phyloP scores from a whole-genome alignment of 2,329 filamentous ascomycete genomes.

The Botrytis byssoidea region DNA sequence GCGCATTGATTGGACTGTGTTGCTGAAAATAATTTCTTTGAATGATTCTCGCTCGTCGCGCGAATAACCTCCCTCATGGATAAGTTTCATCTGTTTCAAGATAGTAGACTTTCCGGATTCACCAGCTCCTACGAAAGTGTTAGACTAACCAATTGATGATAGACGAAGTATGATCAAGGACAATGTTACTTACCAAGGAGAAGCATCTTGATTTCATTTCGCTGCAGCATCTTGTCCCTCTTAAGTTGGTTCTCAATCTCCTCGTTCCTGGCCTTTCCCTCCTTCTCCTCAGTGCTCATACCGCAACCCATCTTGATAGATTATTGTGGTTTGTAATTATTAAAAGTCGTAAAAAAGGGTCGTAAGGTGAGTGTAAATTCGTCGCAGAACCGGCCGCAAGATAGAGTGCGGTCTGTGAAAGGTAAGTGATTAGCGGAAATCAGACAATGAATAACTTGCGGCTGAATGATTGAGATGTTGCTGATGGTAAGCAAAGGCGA shows the following conservation, averaged over 20 bases:
- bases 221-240: constrained; percentile 96
- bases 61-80: constrained; percentile 98
- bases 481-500: neutral
- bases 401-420: constrained; percentile 64
- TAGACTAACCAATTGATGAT: constrained; percentile 9
- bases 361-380: neutral
- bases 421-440: constrained; percentile 16
- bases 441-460: neutral
- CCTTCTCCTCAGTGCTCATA: constrained; percentile 99
- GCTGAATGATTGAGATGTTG: constrained; percentile 2
- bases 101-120: constrained; percentile 96
- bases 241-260: constrained; percentile 99
- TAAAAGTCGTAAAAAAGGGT: constrained; percentile 16
- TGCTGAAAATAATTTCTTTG: constrained; percentile 94
- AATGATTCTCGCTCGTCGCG: constrained; percentile 93
- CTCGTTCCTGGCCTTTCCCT: constrained; percentile 99
- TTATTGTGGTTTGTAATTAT: constrained; percentile 21
- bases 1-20: constrained; percentile 90
- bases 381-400: constrained; percentile 20
- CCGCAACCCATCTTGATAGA: constrained; percentile 92
- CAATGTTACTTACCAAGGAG: constrained; percentile 74
- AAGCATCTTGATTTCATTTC: constrained; percentile 99
- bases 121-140: constrained; percentile 59
- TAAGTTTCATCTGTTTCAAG: constrained; percentile 98
- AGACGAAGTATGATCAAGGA: constrained; percentile 6